These are phyloP conservation scores for Arthrinium phaeospermum DNA, from an alignment of 2,329 filamentous ascomycete genomes.

Conservation along the genomic window DNA sequence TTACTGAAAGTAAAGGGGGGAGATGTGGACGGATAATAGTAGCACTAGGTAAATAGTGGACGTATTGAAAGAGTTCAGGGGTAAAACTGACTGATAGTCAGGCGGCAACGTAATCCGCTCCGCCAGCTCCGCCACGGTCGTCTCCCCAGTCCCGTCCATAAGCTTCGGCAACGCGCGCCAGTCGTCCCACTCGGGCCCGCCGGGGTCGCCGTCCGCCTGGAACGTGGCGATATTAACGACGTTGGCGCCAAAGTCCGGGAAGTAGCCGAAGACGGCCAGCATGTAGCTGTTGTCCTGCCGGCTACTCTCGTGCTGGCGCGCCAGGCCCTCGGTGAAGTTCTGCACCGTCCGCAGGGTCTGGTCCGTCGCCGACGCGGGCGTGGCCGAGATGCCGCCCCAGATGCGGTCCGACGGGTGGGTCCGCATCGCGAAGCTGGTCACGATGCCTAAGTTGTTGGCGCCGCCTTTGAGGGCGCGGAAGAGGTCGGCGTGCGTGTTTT, in stretches of 20 bases:
- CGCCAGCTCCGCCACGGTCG: background rate
- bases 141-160: background rate
- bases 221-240: background rate
- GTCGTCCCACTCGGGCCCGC: too few relatives aligned
- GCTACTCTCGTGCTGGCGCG: background rate
- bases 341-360: background rate
- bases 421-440: conserved; percentile 37
- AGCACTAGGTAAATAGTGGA: too few relatives aligned
- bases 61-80: too few relatives aligned
- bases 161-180: background rate
- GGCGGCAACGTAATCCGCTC: background rate
- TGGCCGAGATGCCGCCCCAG: conserved; percentile 27
- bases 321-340: background rate
- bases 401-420: conserved; percentile 23
- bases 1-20: too few relatives aligned
- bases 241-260: background rate
- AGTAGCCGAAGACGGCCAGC: background rate
- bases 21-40: too few relatives aligned
- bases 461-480: conserved; percentile 60
- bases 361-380: background rate
- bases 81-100: conserved; percentile 16
- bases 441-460: conserved; percentile 51
- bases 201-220: background rate
- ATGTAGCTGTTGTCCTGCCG: background rate
- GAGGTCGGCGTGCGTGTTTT: conserved; percentile 50